Conservation (phyloP, 352 stramenopile species). For the Thalassiosira delicatula region DNA sequence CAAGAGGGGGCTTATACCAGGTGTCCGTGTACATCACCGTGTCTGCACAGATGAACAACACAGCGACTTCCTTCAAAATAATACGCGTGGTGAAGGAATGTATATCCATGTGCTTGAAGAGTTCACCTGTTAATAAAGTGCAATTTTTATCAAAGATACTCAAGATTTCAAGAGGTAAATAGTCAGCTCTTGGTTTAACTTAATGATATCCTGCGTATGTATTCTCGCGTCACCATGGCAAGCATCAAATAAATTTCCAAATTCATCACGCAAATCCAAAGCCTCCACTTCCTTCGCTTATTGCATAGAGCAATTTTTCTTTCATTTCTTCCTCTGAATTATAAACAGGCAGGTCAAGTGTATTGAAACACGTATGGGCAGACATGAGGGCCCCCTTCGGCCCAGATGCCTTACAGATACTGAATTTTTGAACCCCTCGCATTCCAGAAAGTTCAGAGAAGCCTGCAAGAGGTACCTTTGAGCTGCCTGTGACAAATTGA, state of each 20-base stretch:
- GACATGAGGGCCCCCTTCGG: conserved; percentile 91
- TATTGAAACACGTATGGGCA: conserved; percentile 99
- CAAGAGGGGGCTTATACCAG: no score
- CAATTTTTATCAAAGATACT: no score
- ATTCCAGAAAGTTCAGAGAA: conserved; percentile 99
- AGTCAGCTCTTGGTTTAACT: no score
- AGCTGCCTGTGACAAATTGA: conserved; percentile 97
- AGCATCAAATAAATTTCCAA: not conserved
- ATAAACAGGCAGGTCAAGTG: conserved; percentile 98
- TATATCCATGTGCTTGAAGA: no score
- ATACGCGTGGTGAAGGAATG: no score
- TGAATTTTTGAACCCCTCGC: conserved; percentile 98
- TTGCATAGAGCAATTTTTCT: conserved; percentile 95
- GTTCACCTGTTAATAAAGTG: no score
- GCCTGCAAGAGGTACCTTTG: conserved; percentile 96
- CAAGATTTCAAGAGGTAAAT: no score
- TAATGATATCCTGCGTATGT: no score
- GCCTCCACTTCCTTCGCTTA: conserved; percentile 96
- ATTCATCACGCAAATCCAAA: conserved; percentile 96
- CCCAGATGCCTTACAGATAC: conserved; percentile 97
- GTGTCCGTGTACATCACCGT: no score
- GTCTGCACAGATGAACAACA: no score
- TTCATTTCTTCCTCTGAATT: conserved; percentile 96
- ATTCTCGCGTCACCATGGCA: no score
- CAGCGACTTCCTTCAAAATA: no score